A percentile compares a stretch with the other conserved stretches of the same genome.
Conservation (phyloP, 768 basidiomycete genomes). For the Lactarius hengduanensis region DNA sequence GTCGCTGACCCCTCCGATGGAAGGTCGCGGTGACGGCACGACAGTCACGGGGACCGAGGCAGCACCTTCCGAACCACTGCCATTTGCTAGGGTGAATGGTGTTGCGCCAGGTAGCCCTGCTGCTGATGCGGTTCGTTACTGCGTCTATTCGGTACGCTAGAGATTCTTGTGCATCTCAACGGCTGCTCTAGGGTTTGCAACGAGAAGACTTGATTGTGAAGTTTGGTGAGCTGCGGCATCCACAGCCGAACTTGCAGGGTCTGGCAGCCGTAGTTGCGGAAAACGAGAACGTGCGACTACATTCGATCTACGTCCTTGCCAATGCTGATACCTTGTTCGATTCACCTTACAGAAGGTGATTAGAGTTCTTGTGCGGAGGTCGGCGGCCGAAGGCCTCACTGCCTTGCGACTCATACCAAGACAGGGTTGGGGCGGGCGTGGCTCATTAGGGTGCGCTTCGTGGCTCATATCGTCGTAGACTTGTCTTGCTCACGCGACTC, state of each 20-base stretch:
- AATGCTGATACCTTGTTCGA: conserved; percentile 6
- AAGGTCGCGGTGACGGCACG: conserved; percentile 15
- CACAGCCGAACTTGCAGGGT: conserved; percentile 57
- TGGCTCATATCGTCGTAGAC: not conserved
- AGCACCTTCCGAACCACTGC: conserved; percentile 32
- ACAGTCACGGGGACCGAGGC: conserved; percentile 9
- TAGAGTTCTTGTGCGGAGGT: conserved; percentile 54
- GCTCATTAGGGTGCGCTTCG: conserved; percentile 64
- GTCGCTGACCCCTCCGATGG: conserved; percentile 28
- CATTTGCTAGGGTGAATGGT: conserved; percentile 81
- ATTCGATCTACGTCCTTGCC: not conserved
- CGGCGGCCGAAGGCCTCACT: conserved; percentile 39
- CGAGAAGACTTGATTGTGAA: conserved; percentile 69
- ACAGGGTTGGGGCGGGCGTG: conserved; percentile 84
- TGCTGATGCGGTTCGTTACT: conserved; percentile 62
- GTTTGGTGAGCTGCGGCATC: conserved; percentile 63
- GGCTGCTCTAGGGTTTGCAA: conserved; percentile 53
- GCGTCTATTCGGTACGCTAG: not conserved
- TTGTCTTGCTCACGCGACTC: not conserved
- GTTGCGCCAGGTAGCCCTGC: conserved; percentile 84
- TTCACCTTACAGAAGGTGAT: conserved; percentile 55
- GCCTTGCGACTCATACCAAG: conserved; percentile 62
- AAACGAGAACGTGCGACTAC: conserved; percentile 65
- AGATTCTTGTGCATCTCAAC: conserved; percentile 21
- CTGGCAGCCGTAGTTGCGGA: conserved; percentile 71